phyloP scores from a whole-genome alignment of 371 early-diverging fungal genomes.

The Syncephalis plumigaleata region DNA sequence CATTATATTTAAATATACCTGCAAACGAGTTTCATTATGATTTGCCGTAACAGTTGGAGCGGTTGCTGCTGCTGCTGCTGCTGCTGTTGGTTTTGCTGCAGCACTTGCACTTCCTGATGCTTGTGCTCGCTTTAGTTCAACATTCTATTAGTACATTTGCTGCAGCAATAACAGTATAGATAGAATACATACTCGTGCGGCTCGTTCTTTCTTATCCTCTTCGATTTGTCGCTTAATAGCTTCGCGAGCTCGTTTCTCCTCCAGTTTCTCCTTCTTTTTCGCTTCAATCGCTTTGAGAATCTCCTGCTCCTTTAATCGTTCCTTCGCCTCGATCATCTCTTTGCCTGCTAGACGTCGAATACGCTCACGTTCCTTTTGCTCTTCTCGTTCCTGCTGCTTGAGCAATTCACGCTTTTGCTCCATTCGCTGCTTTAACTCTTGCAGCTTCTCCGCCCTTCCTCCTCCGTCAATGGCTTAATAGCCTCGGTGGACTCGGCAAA shows the following conservation, averaged over 20 bases:
- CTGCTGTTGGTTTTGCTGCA: conserved; percentile 7
- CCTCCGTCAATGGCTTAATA: conserved; percentile 73
- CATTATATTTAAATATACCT: conserved; percentile 21
- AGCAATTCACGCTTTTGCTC: conserved; percentile 48
- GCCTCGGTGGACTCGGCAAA: conserved; percentile 72
- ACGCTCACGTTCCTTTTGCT: conserved; percentile 49
- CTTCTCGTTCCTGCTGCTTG: conserved; percentile 41
- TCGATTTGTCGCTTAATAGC: conserved; percentile 77
- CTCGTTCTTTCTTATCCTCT: conserved; percentile 58
- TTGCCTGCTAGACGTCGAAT: conserved; percentile 67
- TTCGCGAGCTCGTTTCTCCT: conserved; percentile 52
- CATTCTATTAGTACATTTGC: neutral
- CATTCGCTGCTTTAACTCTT: conserved; percentile 52
- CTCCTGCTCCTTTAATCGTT: conserved; percentile 49
- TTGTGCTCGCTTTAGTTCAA: conserved; percentile 10
- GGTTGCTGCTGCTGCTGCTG: conserved; percentile 9
- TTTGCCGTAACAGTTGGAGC: conserved; percentile 22
- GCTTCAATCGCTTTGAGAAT: conserved; percentile 49
- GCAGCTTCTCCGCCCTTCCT: conserved; percentile 59
- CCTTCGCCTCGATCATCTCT: conserved; percentile 54
- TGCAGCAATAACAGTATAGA: no score
- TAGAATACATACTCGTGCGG: conserved; percentile 11
- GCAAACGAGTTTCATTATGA: conserved; percentile 51
- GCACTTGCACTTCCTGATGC: conserved; percentile 14
- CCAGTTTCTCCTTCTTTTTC: conserved; percentile 63